A percentile compares a stretch with the other conserved stretches of the same genome.
Evolutionary conservation across 106 monocot species (phyloP).

Genomic region (Acanthochlamys bracteata): DNA sequence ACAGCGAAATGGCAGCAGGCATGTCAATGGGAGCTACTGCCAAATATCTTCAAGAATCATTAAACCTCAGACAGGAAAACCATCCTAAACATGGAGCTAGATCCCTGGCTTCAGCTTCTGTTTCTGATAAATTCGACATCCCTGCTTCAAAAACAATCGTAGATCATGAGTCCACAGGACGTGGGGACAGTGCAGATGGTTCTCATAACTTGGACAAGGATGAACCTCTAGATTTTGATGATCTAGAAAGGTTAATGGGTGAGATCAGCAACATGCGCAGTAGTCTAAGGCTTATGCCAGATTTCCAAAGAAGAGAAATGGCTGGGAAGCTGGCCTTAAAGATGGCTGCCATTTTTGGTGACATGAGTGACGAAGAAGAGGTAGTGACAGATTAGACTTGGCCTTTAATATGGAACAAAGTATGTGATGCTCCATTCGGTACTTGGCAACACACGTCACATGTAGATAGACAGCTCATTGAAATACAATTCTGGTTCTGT

Average conservation of each 20-base stretch:
- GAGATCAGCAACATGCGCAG: slow-evolving; percentile 76
- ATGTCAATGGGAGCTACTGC: slow-evolving; percentile 4
- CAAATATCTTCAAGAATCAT: not conserved
- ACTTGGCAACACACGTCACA: too few species aligned
- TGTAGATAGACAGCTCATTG: too few species aligned
- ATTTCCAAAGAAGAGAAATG: slow-evolving; percentile 88
- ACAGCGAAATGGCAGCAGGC: slow-evolving; percentile 7
- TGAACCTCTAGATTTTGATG: slow-evolving; percentile 38
- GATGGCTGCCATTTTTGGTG: slow-evolving; percentile 90
- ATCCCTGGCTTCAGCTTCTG: slow-evolving; percentile 3
- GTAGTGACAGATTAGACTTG: not conserved
- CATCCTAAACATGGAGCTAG: slow-evolving; percentile 7
- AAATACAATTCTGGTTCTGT: too few species aligned
- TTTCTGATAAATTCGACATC: not conserved
- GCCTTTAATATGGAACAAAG: too few species aligned
- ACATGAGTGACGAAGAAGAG: slow-evolving; percentile 54
- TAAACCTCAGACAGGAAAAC: not conserved
- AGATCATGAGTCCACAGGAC: too few species aligned
- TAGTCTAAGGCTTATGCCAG: slow-evolving; percentile 88
- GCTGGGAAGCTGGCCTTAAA: slow-evolving; percentile 86
- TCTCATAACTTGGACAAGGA: slow-evolving; percentile 14
- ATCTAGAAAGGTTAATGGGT: slow-evolving; percentile 71
- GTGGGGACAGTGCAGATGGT: too few species aligned
- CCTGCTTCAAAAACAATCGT: too few species aligned
- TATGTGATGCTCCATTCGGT: too few species aligned